Evolutionary conservation across 2,329 filamentous ascomycete species (phyloP).

Genomic region (Sporothrix luriei): DNA sequence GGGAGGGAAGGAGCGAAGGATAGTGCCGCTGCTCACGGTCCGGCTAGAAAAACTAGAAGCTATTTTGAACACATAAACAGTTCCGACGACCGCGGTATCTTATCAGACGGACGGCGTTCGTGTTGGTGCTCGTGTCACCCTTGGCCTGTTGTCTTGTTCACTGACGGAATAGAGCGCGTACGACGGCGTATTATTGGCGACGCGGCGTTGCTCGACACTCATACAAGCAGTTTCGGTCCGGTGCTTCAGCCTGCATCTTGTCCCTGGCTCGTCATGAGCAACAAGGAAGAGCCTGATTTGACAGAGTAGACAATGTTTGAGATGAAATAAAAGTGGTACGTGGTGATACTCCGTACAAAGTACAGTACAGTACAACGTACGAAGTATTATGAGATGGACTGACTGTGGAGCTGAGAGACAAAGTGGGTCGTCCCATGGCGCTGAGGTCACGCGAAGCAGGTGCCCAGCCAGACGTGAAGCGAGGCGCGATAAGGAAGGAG

Average conservation of each 20-base stretch:
- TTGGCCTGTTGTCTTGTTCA: neutral
- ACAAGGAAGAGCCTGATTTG: neutral
- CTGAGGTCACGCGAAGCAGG: constrained; percentile 15
- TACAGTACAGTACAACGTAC: too few species aligned
- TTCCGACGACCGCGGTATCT: neutral
- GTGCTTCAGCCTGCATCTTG: neutral
- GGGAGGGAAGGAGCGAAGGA: neutral
- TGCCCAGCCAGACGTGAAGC: neutral
- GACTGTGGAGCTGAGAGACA: neutral
- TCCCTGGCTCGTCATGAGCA: constrained; percentile 1
- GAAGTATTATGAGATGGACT: too few species aligned
- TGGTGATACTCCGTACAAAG: too few species aligned
- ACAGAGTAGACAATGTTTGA: neutral
- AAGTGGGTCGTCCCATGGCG: neutral
- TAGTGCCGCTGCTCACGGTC: neutral
- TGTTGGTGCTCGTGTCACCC: neutral
- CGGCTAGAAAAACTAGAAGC: neutral
- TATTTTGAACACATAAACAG: neutral
- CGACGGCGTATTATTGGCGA: constrained; percentile 18
- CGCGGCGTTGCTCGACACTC: neutral
- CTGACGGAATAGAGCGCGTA: neutral
- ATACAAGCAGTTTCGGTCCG: neutral
- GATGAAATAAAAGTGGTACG: neutral
- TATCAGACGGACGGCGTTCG: constrained; percentile 20
- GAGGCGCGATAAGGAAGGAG: constrained; percentile 20